Conservation (phyloP, 2,329 filamentous ascomycete genomes). For the Verticillium nonalfalfae region DNA sequence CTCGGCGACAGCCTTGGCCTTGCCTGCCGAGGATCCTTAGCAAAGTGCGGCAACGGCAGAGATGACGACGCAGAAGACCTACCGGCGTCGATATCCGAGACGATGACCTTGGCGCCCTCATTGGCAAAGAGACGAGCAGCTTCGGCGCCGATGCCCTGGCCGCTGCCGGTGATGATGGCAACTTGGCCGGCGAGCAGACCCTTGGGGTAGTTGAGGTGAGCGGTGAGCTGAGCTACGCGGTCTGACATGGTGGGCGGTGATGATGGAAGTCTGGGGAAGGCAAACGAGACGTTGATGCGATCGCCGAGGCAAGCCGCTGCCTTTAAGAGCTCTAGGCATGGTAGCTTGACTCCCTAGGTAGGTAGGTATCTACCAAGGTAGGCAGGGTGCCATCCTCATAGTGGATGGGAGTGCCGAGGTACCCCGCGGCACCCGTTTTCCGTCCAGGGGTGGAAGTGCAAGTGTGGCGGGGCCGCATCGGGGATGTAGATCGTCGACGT, state of each 20-base stretch:
- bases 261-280: not conserved
- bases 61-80: conserved; percentile 16
- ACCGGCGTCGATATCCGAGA: conserved; percentile 78
- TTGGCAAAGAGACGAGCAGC: conserved; percentile 76
- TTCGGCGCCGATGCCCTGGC: conserved; percentile 85
- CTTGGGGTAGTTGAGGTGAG: conserved; percentile 75
- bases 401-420: conserved; percentile 9
- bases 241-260: conserved; percentile 34
- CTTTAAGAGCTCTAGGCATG: not conserved
- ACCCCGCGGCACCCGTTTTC: conserved; percentile 9
- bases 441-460: not conserved
- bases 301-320: not conserved
- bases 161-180: conserved; percentile 81
- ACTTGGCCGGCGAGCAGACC: conserved; percentile 74
- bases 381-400: too few species aligned
- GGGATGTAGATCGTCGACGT: not conserved
- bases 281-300: not conserved
- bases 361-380: too few species aligned
- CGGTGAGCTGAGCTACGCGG: conserved; percentile 64
- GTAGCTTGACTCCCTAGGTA: not conserved
- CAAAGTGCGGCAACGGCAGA: not conserved
- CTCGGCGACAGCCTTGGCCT: conserved; percentile 61
- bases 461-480: not conserved
- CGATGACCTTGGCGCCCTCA: conserved; percentile 77
- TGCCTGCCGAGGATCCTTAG: conserved; percentile 39